These are phyloP conservation scores for Aspergillus nomiae DNA, from an alignment of 2,329 filamentous ascomycete species.

Conservation along the genomic window DNA sequence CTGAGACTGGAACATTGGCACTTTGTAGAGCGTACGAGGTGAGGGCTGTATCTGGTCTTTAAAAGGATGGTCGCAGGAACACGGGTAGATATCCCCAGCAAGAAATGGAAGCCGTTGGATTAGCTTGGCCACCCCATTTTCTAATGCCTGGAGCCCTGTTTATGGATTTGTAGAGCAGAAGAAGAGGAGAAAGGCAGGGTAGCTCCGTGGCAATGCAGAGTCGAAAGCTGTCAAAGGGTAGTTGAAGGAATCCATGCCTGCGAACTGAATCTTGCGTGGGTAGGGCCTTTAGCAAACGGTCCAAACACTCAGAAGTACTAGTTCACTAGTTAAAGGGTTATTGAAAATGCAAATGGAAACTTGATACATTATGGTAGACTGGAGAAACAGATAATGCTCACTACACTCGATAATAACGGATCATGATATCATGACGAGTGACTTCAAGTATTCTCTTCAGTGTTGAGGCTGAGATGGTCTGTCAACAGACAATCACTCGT, in stretches of 20 bases:
- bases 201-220: too few relatives aligned
- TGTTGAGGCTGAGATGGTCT: too few relatives aligned
- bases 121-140: too few relatives aligned
- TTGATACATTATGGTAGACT: background rate
- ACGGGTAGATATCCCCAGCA: background rate
- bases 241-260: too few relatives aligned
- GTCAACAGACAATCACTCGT: too few relatives aligned
- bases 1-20: background rate
- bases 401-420: background rate
- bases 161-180: background rate
- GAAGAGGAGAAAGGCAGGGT: too few relatives aligned
- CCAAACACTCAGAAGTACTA: background rate
- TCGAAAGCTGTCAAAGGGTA: too few relatives aligned
- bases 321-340: background rate
- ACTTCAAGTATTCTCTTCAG: background rate
- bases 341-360: background rate
- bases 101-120: background rate
- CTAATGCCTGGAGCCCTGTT: background rate
- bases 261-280: too few relatives aligned
- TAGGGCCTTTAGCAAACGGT: background rate
- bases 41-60: background rate
- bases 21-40: background rate
- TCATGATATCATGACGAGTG: background rate
- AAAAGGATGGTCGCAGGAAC: background rate
- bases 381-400: background rate